Conservation (phyloP, 352 stramenopile species). For the Pythium sukuiense region DNA sequence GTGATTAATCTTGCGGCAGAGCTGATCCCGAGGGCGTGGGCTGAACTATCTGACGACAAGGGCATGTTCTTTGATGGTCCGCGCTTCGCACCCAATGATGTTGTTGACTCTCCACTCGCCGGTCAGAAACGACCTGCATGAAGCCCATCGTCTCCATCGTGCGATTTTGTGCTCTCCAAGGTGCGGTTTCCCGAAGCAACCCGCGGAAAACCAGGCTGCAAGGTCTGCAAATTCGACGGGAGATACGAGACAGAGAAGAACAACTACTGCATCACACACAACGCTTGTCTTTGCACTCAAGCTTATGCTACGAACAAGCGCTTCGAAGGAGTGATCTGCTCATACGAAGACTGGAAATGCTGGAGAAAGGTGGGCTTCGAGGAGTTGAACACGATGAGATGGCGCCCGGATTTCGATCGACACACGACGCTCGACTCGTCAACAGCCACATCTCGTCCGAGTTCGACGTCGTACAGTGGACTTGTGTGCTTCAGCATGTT, state of each 20-base stretch:
- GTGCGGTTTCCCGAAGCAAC: conserved; percentile 9
- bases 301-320: neutral
- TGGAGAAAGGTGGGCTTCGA: too few species aligned
- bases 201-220: conserved; percentile 12
- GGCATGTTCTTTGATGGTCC: conserved; percentile 9
- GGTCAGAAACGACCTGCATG: neutral
- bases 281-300: neutral
- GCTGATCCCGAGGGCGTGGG: conserved; percentile 28
- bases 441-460: too few species aligned
- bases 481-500: too few species aligned
- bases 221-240: conserved; percentile 13
- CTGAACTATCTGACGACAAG: conserved; percentile 17
- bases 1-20: conserved; percentile 24
- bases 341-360: too few species aligned
- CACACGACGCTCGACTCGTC: too few species aligned
- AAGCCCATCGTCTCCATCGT: neutral
- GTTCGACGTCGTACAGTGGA: too few species aligned
- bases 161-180: neutral
- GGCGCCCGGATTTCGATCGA: too few species aligned
- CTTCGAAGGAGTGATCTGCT: too few species aligned
- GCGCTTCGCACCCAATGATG: too few species aligned
- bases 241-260: neutral
- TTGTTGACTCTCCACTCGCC: too few species aligned
- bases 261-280: neutral
- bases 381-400: too few species aligned